phyloP scores from a whole-genome alignment of 805 yeast species.

The Sugiyamaella mastotermitis region DNA sequence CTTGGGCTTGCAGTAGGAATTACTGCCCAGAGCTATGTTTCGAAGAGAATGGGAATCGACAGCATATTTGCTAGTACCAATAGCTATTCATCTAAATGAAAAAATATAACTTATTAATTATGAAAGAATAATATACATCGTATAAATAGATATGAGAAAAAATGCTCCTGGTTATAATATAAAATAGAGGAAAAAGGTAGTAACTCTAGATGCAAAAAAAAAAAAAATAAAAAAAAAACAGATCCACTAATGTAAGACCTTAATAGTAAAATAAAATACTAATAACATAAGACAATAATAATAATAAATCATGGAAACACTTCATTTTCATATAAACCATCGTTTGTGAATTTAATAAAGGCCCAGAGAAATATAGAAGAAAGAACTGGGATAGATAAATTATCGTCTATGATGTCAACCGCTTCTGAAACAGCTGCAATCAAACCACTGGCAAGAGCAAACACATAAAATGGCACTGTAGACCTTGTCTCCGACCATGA shows the following conservation, averaged over 20 bases:
- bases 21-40: slow-evolving; percentile 83
- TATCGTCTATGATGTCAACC: slow-evolving; percentile 81
- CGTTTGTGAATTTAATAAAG: slow-evolving; percentile 33
- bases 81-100: too few species aligned
- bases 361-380: slow-evolving; percentile 60
- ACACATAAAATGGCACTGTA: slow-evolving; percentile 42
- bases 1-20: slow-evolving; percentile 76
- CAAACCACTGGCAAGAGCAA: slow-evolving; percentile 64
- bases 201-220: too few species aligned
- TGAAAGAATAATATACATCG: background rate
- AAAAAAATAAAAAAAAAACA: background rate
- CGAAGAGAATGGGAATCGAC: slow-evolving; percentile 73
- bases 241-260: too few species aligned
- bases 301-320: slow-evolving; percentile 11
- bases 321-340: slow-evolving; percentile 12
- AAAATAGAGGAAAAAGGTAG: too few species aligned
- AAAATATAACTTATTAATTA: too few species aligned
- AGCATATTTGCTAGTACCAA: slow-evolving; percentile 10
- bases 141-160: background rate
- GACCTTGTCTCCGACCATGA: slow-evolving; percentile 63
- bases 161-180: background rate
- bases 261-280: too few species aligned
- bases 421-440: slow-evolving; percentile 87
- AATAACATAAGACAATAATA: too few species aligned
- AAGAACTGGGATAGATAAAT: slow-evolving; percentile 87